These are phyloP conservation scores for Leucaena leucocephala DNA, from an alignment of 306 rosid genomes.

Conservation along the genomic window DNA sequence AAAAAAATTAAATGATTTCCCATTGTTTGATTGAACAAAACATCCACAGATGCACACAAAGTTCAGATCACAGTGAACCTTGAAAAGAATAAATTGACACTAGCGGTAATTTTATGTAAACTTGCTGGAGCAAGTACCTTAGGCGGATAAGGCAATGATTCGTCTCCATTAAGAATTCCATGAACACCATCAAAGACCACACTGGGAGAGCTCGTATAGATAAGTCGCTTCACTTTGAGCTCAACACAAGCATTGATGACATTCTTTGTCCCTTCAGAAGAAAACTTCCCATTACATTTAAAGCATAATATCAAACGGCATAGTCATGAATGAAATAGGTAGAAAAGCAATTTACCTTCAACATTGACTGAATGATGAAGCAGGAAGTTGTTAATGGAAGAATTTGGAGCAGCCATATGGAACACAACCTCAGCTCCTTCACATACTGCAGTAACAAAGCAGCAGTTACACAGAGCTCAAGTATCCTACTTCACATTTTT, in stretches of 20 bases:
- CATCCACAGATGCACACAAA: neutral
- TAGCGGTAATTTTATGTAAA: neutral
- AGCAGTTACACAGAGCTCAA: neutral
- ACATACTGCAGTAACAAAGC: conserved; percentile 51
- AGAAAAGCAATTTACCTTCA: conserved; percentile 53
- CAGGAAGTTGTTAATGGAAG: conserved; percentile 78
- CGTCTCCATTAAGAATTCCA: conserved; percentile 68
- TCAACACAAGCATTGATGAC: conserved; percentile 83
- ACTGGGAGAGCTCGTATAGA: conserved; percentile 91
- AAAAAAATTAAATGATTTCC: conserved; percentile 12
- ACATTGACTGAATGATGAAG: conserved; percentile 91
- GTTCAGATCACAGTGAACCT: neutral
- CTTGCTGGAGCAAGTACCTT: conserved; percentile 49
- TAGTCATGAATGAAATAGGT: neutral
- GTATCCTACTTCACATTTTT: neutral
- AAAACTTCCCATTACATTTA: conserved; percentile 6
- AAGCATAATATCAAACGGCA: conserved; percentile 6
- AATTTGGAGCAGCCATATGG: conserved; percentile 97
- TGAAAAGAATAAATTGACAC: neutral
- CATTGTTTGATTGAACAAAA: neutral
- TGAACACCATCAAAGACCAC: conserved; percentile 94
- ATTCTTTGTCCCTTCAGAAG: conserved; percentile 72
- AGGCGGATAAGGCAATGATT: conserved; percentile 76
- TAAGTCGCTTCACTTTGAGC: conserved; percentile 75
- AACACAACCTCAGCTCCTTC: conserved; percentile 89